Percentiles rank a stretch among this genome's conserved stretches.
These are phyloP conservation scores for Magnaporthiopsis poae DNA, from an alignment of 2,329 filamentous ascomycete species.

Conservation along the genomic window DNA sequence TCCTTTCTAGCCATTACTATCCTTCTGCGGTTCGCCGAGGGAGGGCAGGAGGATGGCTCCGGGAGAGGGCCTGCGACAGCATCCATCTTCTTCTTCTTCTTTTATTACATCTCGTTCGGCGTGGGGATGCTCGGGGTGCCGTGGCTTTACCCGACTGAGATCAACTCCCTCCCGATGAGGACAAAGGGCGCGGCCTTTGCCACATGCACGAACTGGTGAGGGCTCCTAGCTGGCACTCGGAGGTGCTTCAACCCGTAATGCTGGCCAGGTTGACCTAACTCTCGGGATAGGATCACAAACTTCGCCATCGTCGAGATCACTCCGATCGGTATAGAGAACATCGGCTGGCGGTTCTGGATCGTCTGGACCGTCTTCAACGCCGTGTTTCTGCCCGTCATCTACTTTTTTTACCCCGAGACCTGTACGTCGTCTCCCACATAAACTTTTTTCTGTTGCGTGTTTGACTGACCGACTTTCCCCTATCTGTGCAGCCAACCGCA, in stretches of 20 bases:
- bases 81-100: slow-evolving; percentile 17
- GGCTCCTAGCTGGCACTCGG: not conserved
- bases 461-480: not conserved
- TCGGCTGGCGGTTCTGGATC: slow-evolving; percentile 43
- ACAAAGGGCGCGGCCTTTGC: slow-evolving; percentile 28
- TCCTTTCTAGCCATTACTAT: slow-evolving; percentile 43
- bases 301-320: slow-evolving; percentile 28
- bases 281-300: slow-evolving; percentile 14
- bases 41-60: slow-evolving; percentile 21
- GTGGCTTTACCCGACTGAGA: slow-evolving; percentile 32
- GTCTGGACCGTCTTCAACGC: slow-evolving; percentile 41
- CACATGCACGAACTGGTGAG: slow-evolving; percentile 26
- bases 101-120: slow-evolving; percentile 18
- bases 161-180: slow-evolving; percentile 32
- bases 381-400: slow-evolving; percentile 35
- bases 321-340: slow-evolving; percentile 28
- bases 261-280: not conserved
- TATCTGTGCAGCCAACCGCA: not conserved
- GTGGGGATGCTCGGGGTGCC: slow-evolving; percentile 27
- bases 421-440: no score
- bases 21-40: slow-evolving; percentile 26
- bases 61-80: slow-evolving; percentile 12
- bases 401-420: slow-evolving; percentile 40
- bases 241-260: no score
- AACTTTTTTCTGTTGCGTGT: no score